Evolutionary conservation across 164 flowering plant species (phyloP), one percentile per base, ranked within the genome.

Genomic region (Santalum album): DNA sequence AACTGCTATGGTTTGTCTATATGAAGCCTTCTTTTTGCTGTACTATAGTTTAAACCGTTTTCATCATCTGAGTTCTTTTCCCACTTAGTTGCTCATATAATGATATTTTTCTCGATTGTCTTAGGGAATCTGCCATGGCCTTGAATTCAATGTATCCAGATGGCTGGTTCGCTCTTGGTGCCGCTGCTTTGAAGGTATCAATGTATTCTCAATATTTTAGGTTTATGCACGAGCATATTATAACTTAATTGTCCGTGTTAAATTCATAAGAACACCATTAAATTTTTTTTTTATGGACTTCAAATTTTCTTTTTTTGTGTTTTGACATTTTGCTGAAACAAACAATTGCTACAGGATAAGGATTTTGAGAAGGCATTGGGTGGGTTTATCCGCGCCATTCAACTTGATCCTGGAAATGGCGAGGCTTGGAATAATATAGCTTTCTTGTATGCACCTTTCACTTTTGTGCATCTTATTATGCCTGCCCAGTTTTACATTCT

Each of bases 391-490:
- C 80, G 78, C 32, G 83, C 96, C 36, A 90, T 92, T 66, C 85
- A 89, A 69, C 90, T 87, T 68, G 99, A 92, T 76, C 99, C 96
- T 66, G 97, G 89, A 11, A 87, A 87, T 73, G 97, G 97, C 55
- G 99, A 92, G 72, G 97, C 97, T 54, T 92, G 99, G 99, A 92
- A 92, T 61, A 92, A 92, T 66, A 77, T 92, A 69, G 99, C 90
- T 65, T 87, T 95, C 63, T 62, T 89, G 90, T 87, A 84, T 59
- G 82, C 19, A 49, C 62, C 57, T 66, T 36, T 25, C 21, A n/a
- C 25, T 12, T 55, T 29, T 29, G 4, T 43, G 24, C 20, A 19
- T 39, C 53, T 38, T 25, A 20, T 42, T 12, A 7, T 50, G 15
- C n/a, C 45, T 18, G 12, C 20, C 10, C 2, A 18, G 24, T 42